Evolutionary conservation across 2,329 filamentous ascomycete species (phyloP), one percentile per base, ranked within the genome.

Genomic region (Fusarium longipes): DNA sequence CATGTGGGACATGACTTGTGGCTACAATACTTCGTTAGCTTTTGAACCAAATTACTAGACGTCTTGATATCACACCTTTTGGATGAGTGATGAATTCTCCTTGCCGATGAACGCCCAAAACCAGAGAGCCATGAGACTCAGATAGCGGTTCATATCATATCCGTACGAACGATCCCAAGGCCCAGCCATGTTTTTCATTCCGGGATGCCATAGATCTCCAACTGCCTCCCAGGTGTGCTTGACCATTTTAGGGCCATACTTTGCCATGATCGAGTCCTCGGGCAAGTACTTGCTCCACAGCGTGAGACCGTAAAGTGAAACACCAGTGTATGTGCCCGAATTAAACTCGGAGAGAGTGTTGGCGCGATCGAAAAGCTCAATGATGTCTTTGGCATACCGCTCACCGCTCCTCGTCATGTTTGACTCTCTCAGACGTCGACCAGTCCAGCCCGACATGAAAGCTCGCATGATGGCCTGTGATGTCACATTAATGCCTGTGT

Each of bases 151-250:
- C 87, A 89, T 88, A 60, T 90, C 87, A 57, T 84, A 89, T 1
- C 87, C 87, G 63, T 90, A 90, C 0, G 83, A 79, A 1, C 88
- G 82, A 73, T 90, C 88, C 87, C 87, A 90, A 0, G 88, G 88
- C 0, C 87, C 88, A 3, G 87, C 87, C 45, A 89, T 81, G 62
- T 89, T 90, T 65, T 82, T 84, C 76, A 90, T 74, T 3, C 82
- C 80, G 1, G 87, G 83, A 52, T 89, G 85, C 79, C 86, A 90
- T 2, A 90, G 79, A 43, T 82, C 67, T 0, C 80, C 79, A 3
- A 86, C 78, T 5, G 81, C 79, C 6, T 81, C 77, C 87, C 86
- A 89, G 0, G 83, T 87, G 15, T 82, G 73, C 6, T 75, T 63
- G 18, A 89, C 79, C 81, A 89, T 87, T 6, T 78, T 76, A 0